A percentile compares a stretch with the other conserved stretches of the same genome.
phyloP scores from a whole-genome alignment of 169 alveolate genomes.

The Cryptosporidium baileyi region DNA sequence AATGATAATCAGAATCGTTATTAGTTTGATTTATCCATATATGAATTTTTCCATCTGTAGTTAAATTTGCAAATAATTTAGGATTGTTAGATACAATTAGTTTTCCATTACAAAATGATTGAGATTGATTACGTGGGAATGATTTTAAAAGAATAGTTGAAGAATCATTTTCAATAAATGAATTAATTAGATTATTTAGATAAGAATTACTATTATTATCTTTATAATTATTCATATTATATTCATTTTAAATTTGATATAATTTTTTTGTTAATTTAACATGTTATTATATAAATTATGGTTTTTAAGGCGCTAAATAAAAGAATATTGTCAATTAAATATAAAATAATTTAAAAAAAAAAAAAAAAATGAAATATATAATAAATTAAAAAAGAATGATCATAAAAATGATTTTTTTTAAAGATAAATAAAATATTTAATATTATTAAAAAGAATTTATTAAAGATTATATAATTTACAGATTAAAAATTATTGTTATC shows the following conservation, averaged over 20 bases:
- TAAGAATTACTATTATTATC: neutral
- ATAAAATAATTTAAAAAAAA: too few species aligned
- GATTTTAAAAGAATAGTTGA: constrained; percentile 1
- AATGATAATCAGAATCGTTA: neutral
- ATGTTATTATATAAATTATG: neutral
- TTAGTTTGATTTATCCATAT: neutral
- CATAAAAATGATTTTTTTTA: too few species aligned
- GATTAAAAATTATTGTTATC: too few species aligned
- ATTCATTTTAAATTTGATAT: constrained; percentile 1
- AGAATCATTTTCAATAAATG: neutral
- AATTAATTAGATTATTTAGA: neutral
- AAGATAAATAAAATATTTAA: too few species aligned
- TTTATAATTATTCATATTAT: neutral
- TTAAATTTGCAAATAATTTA: constrained; percentile 12
- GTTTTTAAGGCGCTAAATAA: too few species aligned
- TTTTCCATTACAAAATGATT: constrained; percentile 23
- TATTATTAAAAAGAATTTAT: too few species aligned
- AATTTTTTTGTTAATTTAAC: neutral
- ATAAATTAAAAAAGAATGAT: too few species aligned
- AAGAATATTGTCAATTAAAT: too few species aligned
- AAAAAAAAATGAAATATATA: too few species aligned
- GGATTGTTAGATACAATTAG: constrained; percentile 23
- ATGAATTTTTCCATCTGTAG: neutral
- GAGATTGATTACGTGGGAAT: neutral
- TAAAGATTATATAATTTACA: too few species aligned